Conservation (phyloP, 139 green algal species). For the Diplosphaera chodatii region DNA sequence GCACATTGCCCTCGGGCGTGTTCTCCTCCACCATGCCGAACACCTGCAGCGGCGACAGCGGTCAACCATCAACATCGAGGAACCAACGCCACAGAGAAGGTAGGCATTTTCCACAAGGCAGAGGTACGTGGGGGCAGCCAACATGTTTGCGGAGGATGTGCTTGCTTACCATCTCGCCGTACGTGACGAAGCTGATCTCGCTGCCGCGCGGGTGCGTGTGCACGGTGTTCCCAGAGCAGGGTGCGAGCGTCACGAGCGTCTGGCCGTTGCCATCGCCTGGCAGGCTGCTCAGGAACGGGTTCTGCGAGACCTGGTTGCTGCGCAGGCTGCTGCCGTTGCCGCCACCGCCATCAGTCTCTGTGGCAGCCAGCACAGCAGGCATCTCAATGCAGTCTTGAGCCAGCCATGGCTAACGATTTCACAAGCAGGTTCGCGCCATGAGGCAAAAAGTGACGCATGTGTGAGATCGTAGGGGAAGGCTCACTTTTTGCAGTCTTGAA, state of each 20-base stretch:
- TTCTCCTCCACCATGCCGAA: constrained; percentile 14
- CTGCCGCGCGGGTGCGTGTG: constrained; percentile 4
- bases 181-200: constrained; percentile 5
- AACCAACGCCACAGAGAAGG: too few species aligned
- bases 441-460: too few species aligned
- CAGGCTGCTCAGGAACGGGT: constrained; percentile 4
- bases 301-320: background rate
- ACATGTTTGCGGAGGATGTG: too few species aligned
- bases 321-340: background rate
- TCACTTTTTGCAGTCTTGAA: background rate
- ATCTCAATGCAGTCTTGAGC: too few species aligned
- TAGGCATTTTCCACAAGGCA: too few species aligned
- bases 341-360: too few species aligned
- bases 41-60: too few species aligned
- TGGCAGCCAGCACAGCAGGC: too few species aligned
- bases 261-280: constrained; percentile 9
- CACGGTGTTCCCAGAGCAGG: constrained; percentile 7
- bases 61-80: too few species aligned
- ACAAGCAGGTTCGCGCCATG: too few species aligned
- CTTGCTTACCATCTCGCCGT: background rate
- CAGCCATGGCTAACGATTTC: too few species aligned
- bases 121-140: too few species aligned
- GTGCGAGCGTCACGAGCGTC: constrained; percentile 1
- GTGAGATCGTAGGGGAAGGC: background rate
- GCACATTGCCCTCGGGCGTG: background rate